Evolutionary conservation across 441 rosid genomes (phyloP).

Genomic region (Erysimum cheiri): DNA sequence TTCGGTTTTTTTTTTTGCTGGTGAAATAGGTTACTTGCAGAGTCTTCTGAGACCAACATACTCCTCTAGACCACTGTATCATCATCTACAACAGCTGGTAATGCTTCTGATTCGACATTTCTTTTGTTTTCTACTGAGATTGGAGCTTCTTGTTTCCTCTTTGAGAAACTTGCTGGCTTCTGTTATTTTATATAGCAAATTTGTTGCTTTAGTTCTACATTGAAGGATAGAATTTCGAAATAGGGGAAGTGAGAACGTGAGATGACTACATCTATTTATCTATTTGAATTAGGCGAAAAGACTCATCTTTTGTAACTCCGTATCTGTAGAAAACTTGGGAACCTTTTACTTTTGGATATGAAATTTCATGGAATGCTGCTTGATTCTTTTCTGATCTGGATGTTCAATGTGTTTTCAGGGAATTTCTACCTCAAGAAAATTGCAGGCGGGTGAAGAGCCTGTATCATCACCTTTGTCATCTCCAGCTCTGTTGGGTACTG

Average conservation of each 20-base stretch:
- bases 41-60: constrained; percentile 35
- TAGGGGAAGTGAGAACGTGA: constrained; percentile 30
- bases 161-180: constrained; percentile 9
- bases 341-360: background rate
- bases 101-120: constrained; percentile 8
- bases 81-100: constrained; percentile 63
- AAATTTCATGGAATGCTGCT: constrained; percentile 5
- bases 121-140: constrained; percentile 46
- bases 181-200: constrained; percentile 41
- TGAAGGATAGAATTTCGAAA: background rate
- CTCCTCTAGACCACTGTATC: constrained; percentile 59
- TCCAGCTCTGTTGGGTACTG: constrained; percentile 54
- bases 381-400: background rate
- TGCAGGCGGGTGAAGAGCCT: constrained; percentile 50
- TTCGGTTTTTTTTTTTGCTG: background rate
- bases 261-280: constrained; percentile 38
- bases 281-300: constrained; percentile 33
- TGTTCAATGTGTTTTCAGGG: constrained; percentile 52
- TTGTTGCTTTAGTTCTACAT: background rate
- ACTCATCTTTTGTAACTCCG: constrained; percentile 11
- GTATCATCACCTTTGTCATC: constrained; percentile 76
- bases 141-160: constrained; percentile 42
- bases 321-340: background rate
- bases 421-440: constrained; percentile 68
- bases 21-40: constrained; percentile 39